These are phyloP conservation scores for Tagetes patula DNA, from an alignment of 129 eudicot species.

Conservation along the genomic window DNA sequence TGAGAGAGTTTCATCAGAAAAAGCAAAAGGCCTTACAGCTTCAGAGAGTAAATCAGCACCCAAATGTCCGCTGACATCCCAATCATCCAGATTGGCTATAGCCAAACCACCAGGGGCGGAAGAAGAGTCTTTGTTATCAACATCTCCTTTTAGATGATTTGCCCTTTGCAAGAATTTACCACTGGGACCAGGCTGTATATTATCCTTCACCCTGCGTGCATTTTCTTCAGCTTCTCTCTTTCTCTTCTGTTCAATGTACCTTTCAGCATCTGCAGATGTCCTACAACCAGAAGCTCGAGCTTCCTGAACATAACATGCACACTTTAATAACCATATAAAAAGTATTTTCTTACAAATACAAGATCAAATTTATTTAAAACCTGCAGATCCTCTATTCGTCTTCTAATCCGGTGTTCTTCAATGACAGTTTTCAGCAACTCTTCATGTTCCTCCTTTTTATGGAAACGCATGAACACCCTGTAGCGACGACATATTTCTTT, in stretches of 20 bases:
- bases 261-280: constrained; percentile 78
- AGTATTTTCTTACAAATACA: neutral
- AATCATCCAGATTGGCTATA: constrained; percentile 47
- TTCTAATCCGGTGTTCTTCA: constrained; percentile 82
- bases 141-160: constrained; percentile 63
- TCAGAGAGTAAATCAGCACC: constrained; percentile 89
- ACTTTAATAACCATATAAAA: neutral
- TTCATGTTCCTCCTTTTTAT: constrained; percentile 78
- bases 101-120: constrained; percentile 37
- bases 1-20: neutral
- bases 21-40: constrained; percentile 52
- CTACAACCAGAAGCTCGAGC: constrained; percentile 93
- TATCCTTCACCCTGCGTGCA: constrained; percentile 57
- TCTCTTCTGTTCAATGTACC: constrained; percentile 73
- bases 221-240: constrained; percentile 77
- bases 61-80: constrained; percentile 77
- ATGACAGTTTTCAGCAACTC: constrained; percentile 68
- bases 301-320: constrained; percentile 49
- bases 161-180: constrained; percentile 80
- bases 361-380: constrained; percentile 28
- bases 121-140: constrained; percentile 48
- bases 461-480: constrained; percentile 89
- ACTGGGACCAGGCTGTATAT: constrained; percentile 57
- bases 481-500: constrained; percentile 72
- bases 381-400: constrained; percentile 78